Percentiles rank a stretch among this genome's conserved stretches.
Conservation (phyloP, 2,329 filamentous ascomycete genomes). For the Hypoxylon sp. region DNA sequence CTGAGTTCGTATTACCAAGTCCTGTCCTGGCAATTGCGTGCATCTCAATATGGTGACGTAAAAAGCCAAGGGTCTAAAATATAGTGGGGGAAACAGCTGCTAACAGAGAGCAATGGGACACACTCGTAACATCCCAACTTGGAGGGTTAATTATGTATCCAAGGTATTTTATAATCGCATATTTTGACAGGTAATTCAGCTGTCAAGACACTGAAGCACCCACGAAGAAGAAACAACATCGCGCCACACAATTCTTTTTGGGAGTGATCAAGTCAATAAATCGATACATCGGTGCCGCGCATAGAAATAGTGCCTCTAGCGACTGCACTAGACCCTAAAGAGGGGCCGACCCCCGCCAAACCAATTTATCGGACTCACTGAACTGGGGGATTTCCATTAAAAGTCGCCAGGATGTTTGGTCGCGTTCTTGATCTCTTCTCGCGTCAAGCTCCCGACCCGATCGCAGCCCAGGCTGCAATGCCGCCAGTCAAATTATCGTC, state of each 20-base stretch:
- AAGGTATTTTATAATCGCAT: no score
- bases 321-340: background rate
- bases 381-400: slow-evolving; percentile 22
- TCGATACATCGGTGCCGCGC: background rate
- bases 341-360: slow-evolving; percentile 20
- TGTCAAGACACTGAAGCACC: background rate
- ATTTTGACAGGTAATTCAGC: no score
- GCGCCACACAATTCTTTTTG: background rate
- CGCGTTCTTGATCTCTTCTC: slow-evolving; percentile 39
- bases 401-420: slow-evolving; percentile 29
- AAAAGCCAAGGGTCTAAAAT: no score
- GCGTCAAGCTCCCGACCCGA: slow-evolving; percentile 36
- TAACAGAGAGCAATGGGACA: no score
- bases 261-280: background rate
- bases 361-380: background rate
- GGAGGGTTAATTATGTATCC: no score
- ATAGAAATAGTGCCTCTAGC: background rate
- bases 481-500: slow-evolving; percentile 15
- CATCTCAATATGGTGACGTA: no score
- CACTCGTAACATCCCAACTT: no score
- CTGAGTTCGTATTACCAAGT: background rate
- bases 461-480: slow-evolving; percentile 35
- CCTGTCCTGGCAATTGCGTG: no score
- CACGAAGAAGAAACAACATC: background rate
- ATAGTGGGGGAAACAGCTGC: no score